Conservation (phyloP, 768 basidiomycete species). For the Hydnum rufescens region DNA sequence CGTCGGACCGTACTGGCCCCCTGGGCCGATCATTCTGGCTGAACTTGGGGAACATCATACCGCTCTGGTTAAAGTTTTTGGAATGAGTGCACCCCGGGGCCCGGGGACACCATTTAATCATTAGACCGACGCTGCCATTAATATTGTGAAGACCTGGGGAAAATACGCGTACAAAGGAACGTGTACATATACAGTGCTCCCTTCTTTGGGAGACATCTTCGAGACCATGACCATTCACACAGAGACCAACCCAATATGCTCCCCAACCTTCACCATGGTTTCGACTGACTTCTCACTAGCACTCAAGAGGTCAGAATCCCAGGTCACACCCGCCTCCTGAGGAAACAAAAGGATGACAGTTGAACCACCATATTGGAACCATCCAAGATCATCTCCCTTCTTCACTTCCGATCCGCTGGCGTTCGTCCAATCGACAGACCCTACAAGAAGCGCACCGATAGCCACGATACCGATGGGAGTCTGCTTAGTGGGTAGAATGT, state of each 20-base stretch:
- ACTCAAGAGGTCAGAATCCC: constrained; percentile 37
- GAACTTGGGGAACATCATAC: no score
- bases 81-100: no score
- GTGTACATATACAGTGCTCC: no score
- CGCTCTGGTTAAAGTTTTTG: no score
- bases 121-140: no score
- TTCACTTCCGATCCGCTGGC: constrained; percentile 16
- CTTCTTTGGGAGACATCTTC: no score
- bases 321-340: constrained; percentile 10
- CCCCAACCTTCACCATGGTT: constrained; percentile 41
- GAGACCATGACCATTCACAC: no score
- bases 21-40: no score
- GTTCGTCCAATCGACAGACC: constrained; percentile 45
- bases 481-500: constrained; percentile 16
- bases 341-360: constrained; percentile 26
- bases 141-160: no score
- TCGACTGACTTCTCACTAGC: constrained; percentile 39
- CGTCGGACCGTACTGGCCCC: no score
- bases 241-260: constrained; percentile 17
- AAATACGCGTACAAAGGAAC: no score
- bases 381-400: constrained; percentile 29
- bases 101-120: no score
- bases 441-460: constrained; percentile 67
- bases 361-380: constrained; percentile 62
- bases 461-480: constrained; percentile 45